Evolutionary conservation across 73 alveolate genomes (phyloP), one percentile per base, ranked within the genome.

Genomic region (Blepharisma stoltei): DNA sequence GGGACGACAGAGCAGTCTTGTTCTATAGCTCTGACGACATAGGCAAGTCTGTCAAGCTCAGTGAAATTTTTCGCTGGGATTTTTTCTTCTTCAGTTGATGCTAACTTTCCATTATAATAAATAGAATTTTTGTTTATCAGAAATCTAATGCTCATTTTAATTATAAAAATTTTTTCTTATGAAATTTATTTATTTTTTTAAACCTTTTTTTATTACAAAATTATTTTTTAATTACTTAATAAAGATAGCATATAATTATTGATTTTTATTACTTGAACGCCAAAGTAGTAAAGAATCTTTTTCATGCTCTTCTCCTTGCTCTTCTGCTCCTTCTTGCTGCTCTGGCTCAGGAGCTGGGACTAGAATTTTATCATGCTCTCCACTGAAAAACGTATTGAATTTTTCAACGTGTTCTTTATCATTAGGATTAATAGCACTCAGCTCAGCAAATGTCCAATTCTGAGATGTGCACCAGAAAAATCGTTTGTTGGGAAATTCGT

Each of bases 401-500:
- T 81, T 54, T 52, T 86, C 95, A 47, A 90, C 92, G 23, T 71
- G 71, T 46, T 83, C 90, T 54, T 75, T 75, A 47, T 77, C 70
- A 67, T 83, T 88, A 27, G 80, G 78, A 52, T 79, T 83, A 54
- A 89, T 76, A n/a, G 75, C 77, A 7, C 95, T 94, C 32, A 93
- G 83, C 21, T 86, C 85, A 25, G 89, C 88, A 73, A 93, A 93
- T 23, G 55, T 81, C 79, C 81, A 83, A 85, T 87, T 94, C 21
- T 78, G 67, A 23, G 93, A 86, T 14, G 93, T 86, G 75, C 97
- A 86, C 90, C 96, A 96, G 93, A 86, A 96, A 94, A 92, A 96
- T 54, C 86, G 89, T 84, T 96, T 96, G 60, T 88, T 86, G 41
- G 98, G 97, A 84, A 96, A 96, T 81, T 93, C 98, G 73, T 84